phyloP scores from a whole-genome alignment of 805 yeast species.

The Vanderwaltozyma polyspora region DNA sequence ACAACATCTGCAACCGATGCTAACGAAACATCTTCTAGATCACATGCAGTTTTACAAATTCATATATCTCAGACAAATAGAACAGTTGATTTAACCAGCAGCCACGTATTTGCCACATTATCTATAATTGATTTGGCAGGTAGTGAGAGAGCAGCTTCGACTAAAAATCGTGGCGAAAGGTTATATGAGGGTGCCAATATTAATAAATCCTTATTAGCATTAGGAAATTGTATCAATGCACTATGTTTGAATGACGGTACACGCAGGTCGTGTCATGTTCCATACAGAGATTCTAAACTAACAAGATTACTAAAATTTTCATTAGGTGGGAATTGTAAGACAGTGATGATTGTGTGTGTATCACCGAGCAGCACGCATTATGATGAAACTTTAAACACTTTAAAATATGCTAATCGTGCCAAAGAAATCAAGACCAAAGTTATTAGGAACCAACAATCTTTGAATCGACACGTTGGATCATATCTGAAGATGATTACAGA shows the following conservation, averaged over 20 bases:
- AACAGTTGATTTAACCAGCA: slow-evolving; percentile 51
- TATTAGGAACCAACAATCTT: slow-evolving; percentile 57
- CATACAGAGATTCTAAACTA: slow-evolving; percentile 82
- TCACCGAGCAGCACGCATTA: slow-evolving; percentile 80
- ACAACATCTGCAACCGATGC: slow-evolving; percentile 86
- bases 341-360: slow-evolving; percentile 92
- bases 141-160: slow-evolving; percentile 86
- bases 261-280: slow-evolving; percentile 55
- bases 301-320: slow-evolving; percentile 82
- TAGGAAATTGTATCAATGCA: slow-evolving; percentile 92
- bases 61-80: slow-evolving; percentile 46
- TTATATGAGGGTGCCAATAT: slow-evolving; percentile 89
- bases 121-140: slow-evolving; percentile 91
- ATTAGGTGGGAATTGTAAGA: slow-evolving; percentile 86
- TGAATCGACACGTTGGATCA: slow-evolving; percentile 76
- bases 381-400: slow-evolving; percentile 85
- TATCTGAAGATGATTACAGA: slow-evolving; percentile 76
- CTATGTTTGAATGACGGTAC: slow-evolving; percentile 59
- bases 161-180: slow-evolving; percentile 72
- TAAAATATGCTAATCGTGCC: slow-evolving; percentile 86
- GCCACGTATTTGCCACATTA: slow-evolving; percentile 66
- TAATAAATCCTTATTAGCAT: slow-evolving; percentile 74
- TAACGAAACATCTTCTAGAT: slow-evolving; percentile 79
- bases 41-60: slow-evolving; percentile 87
- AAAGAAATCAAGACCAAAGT: slow-evolving; percentile 80